Evolutionary conservation across 2,329 filamentous ascomycete genomes (phyloP).

Genomic region (Furcasterigmium furcatum): DNA sequence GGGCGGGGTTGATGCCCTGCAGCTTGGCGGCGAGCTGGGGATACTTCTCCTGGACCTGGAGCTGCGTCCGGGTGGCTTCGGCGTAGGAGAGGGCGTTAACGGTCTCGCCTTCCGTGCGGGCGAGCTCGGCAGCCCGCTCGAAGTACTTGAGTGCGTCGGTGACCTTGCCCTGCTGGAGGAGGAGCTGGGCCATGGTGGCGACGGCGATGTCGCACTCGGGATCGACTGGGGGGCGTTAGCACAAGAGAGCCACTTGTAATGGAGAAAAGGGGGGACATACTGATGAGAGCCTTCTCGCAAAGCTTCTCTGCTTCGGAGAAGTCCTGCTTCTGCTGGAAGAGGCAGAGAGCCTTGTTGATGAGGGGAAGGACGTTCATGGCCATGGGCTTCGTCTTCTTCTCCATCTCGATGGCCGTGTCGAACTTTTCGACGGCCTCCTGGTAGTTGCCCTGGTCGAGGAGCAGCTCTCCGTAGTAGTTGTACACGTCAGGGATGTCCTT

Average conservation of each 20-base stretch:
- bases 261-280: constrained; percentile 52
- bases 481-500: constrained; percentile 95
- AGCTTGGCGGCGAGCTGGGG: constrained; percentile 74
- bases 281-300: constrained; percentile 95
- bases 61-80: constrained; percentile 92
- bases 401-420: constrained; percentile 97
- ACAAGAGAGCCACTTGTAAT: constrained; percentile 8
- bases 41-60: constrained; percentile 87
- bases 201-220: constrained; percentile 98
- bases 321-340: constrained; percentile 99
- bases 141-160: constrained; percentile 95
- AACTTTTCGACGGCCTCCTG: constrained; percentile 96
- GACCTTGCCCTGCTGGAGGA: constrained; percentile 97
- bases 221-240: constrained; percentile 65
- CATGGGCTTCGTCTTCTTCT: constrained; percentile 89
- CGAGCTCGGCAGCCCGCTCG: constrained; percentile 91
- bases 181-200: constrained; percentile 95
- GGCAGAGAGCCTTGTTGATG: constrained; percentile 95
- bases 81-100: constrained; percentile 96
- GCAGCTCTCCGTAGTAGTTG: constrained; percentile 98
- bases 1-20: constrained; percentile 45
- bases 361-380: constrained; percentile 96
- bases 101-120: constrained; percentile 91
- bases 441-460: constrained; percentile 95
- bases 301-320: constrained; percentile 92